Evolutionary conservation across 345 rosid genomes (phyloP), one percentile per base, ranked within the genome.

Genomic region (Excoecaria agallocha): DNA sequence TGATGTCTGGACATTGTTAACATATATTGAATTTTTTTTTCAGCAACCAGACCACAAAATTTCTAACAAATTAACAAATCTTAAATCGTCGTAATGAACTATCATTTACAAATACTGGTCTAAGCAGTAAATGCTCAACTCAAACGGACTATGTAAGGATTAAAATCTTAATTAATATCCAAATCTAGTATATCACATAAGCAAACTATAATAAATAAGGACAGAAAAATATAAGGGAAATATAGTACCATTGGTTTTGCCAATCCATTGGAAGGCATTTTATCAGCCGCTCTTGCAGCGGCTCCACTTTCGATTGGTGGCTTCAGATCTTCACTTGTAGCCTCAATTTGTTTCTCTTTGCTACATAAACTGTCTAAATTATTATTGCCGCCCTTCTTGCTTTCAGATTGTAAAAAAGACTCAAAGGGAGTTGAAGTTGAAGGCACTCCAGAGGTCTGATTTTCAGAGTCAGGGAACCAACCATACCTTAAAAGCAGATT

Each of bases 401-500:
- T 82, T 76, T 81, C 86, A 71, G 72, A 66, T 49, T 72, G 84
- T 64, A 77, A 77, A 75, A 77, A 74, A 66, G 81, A 68, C 61
- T 75, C 77, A 19, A 46, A 50, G 25, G 80, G 74, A 76, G 83
- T 75, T 74, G 84, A 73, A 52, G 70, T 65, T 68, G 85, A 80
- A 71, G 82, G 84, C 8, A 38, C 59, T 69, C 54, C 75, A 37
- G 48, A 30, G 48, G 79, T 55, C 78, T 77, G 58, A 66, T 61
- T 43, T 70, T 79, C 82, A 66, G 78, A 70, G 74, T 74, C 59
- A 20, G 85, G 79, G 65, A 82, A 74, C 97, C 99, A 95, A 30
- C 93, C 99, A 82, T 93, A 95, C 91, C 99, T 95, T 77, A 43
- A 24, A 65, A 58, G 72, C 17, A 58, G 77, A 71, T 62, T 25